Percentiles rank a stretch among this genome's conserved stretches.
These are phyloP conservation scores for Pisolithus sp. DNA, from an alignment of 768 basidiomycete genomes.

Conservation along the genomic window DNA sequence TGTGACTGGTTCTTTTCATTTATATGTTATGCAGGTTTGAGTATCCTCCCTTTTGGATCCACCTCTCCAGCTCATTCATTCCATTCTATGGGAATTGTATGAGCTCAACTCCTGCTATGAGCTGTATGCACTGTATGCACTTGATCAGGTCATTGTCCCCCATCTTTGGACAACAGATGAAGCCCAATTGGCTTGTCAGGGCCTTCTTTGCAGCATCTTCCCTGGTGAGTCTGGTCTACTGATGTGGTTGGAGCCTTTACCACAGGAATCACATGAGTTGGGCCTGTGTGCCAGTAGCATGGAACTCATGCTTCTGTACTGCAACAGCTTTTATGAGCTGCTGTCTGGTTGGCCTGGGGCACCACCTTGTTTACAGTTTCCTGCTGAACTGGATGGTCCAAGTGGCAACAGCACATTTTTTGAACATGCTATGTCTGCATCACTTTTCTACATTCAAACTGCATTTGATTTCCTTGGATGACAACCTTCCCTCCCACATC, in stretches of 20 bases:
- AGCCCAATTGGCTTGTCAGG: not conserved
- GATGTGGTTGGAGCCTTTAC: conserved; percentile 2
- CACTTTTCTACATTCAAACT: not conserved
- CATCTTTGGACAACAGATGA: conserved; percentile 1
- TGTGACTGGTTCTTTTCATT: not conserved
- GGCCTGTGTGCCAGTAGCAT: not conserved
- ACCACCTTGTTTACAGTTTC: not conserved
- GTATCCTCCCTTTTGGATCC: not conserved
- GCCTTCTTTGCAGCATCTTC: conserved; percentile 3
- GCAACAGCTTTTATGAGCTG: not conserved
- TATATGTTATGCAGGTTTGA: not conserved
- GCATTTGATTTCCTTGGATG: not conserved
- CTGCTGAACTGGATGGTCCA: not conserved
- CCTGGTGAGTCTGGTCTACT: not conserved
- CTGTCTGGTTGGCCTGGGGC: not conserved
- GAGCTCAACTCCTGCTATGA: not conserved
- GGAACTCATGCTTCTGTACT: not conserved
- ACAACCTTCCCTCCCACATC: not conserved
- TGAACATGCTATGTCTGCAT: not conserved
- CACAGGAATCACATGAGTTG: not conserved
- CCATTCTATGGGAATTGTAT: not conserved
- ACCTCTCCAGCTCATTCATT: not conserved
- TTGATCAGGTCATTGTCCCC: conserved; percentile 9
- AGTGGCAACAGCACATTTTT: not conserved
- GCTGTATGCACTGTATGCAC: conserved; percentile 5